These are phyloP conservation scores for Chamaecrista fasciculata DNA, from an alignment of 306 rosid genomes.

Conservation along the genomic window DNA sequence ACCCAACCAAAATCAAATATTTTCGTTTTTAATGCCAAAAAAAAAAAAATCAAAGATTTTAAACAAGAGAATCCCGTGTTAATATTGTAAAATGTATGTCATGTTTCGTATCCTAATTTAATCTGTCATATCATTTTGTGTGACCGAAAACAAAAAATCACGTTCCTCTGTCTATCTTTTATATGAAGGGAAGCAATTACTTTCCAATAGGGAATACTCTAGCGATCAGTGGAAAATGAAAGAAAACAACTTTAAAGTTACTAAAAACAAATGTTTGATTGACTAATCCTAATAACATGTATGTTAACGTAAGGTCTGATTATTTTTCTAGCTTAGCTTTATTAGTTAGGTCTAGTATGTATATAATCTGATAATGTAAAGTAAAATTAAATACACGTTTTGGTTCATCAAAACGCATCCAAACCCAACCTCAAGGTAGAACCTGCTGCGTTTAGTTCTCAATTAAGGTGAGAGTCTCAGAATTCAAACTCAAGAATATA, in stretches of 20 bases:
- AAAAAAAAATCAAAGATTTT: neutral
- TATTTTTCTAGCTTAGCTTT: neutral
- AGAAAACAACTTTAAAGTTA: neutral
- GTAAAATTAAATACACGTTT: neutral
- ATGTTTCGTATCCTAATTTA: neutral
- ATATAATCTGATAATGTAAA: too few relatives aligned
- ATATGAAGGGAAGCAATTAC: neutral
- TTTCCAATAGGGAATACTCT: neutral
- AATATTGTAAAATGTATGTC: neutral
- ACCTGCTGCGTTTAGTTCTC: neutral
- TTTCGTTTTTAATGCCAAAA: too few relatives aligned
- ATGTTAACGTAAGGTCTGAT: neutral
- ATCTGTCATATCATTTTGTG: neutral
- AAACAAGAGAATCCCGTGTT: neutral
- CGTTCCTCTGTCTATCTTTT: neutral
- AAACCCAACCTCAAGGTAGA: too few relatives aligned
- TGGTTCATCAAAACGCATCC: too few relatives aligned
- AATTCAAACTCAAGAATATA: neutral
- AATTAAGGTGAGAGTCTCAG: neutral
- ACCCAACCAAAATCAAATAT: too few relatives aligned
- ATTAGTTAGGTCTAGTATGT: too few relatives aligned
- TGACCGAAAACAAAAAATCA: neutral
- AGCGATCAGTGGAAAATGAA: neutral
- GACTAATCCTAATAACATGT: neutral
- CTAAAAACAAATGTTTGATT: neutral